These are phyloP conservation scores for Aspergillaceae sp. DNA, from an alignment of 2,329 filamentous ascomycete species.

Conservation along the genomic window DNA sequence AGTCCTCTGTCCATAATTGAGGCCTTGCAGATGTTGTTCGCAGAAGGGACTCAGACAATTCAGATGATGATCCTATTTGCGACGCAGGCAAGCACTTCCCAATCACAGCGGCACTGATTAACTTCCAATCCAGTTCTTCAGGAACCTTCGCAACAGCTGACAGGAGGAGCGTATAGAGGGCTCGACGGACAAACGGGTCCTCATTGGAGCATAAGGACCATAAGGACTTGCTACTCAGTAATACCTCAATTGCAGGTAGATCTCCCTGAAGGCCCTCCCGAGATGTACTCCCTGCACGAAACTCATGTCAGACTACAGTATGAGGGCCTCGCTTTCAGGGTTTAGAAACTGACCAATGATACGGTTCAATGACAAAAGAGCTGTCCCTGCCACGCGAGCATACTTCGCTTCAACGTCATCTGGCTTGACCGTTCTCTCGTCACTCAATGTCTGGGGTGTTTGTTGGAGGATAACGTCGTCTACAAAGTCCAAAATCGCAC, in stretches of 20 bases:
- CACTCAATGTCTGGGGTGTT: slow-evolving; percentile 72
- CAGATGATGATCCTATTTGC: slow-evolving; percentile 65
- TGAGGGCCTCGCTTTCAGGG: background rate
- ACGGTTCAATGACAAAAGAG: slow-evolving; percentile 46
- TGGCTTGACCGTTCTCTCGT: slow-evolving; percentile 71
- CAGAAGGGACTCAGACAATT: slow-evolving; percentile 60
- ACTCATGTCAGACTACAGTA: slow-evolving; percentile 7
- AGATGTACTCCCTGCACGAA: slow-evolving; percentile 23
- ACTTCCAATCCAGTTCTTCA: slow-evolving; percentile 50
- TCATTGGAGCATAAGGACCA: slow-evolving; percentile 52
- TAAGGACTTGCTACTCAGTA: slow-evolving; percentile 55
- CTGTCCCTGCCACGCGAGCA: slow-evolving; percentile 62
- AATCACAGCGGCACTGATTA: slow-evolving; percentile 61
- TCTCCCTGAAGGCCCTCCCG: slow-evolving; percentile 51
- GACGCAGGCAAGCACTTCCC: slow-evolving; percentile 63
- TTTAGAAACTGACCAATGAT: slow-evolving; percentile 37
- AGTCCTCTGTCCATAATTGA: slow-evolving; percentile 63
- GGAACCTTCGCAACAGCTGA: slow-evolving; percentile 42
- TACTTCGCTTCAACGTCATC: slow-evolving; percentile 87
- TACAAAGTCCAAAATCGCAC: slow-evolving; percentile 72
- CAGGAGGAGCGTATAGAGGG: slow-evolving; percentile 49
- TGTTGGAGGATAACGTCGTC: slow-evolving; percentile 68
- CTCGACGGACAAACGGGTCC: slow-evolving; percentile 51
- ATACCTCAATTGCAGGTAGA: slow-evolving; percentile 52
- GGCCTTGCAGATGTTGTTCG: slow-evolving; percentile 57